Conservation (phyloP, 1,139 yeast species). For the Geotrichum carabidarum region DNA sequence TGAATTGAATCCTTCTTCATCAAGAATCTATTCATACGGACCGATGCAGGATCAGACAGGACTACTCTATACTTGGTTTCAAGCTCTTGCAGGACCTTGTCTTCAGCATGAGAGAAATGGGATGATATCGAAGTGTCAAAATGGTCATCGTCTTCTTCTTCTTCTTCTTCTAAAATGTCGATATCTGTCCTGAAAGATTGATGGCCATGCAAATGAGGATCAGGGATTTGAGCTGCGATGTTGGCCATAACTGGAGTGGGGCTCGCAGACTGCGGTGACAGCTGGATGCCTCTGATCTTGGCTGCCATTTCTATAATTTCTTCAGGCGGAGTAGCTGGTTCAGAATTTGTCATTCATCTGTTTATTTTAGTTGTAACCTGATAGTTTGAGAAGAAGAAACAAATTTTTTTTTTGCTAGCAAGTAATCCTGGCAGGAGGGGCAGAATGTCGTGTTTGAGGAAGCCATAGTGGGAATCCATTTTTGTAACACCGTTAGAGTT, state of each 20-base stretch:
- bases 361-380: neutral
- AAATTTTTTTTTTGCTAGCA: too few relatives aligned
- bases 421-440: too few relatives aligned
- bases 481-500: too few relatives aligned
- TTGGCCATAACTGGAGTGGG: neutral
- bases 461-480: too few relatives aligned
- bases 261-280: neutral
- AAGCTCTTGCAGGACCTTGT: conserved; percentile 58
- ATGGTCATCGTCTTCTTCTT: conserved; percentile 3
- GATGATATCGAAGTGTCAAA: conserved; percentile 20
- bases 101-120: conserved; percentile 60
- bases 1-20: neutral
- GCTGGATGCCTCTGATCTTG: too few relatives aligned
- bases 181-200: neutral
- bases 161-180: conserved; percentile 7
- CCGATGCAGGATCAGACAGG: conserved; percentile 31
- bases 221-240: neutral
- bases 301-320: too few relatives aligned
- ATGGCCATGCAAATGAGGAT: neutral
- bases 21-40: conserved; percentile 14
- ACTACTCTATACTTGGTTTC: conserved; percentile 61
- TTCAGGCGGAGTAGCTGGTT: too few relatives aligned
- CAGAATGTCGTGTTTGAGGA: too few relatives aligned
- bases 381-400: neutral
- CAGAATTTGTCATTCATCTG: neutral